Evolutionary conservation across 768 basidiomycete species (phyloP).

Genomic region (Rhizopogon rudus): DNA sequence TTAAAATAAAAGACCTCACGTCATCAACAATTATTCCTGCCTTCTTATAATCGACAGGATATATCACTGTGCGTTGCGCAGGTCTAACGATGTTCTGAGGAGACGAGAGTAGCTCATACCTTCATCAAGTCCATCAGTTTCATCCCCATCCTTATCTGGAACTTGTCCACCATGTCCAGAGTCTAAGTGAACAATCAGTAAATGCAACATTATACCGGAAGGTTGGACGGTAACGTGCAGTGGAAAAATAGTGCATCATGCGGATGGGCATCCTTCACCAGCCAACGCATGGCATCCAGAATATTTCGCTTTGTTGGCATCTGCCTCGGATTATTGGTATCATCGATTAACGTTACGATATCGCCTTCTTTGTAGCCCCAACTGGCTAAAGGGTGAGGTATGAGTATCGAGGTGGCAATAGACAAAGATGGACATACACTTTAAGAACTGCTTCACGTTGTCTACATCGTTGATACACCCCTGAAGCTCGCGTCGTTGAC

Average conservation of each 20-base stretch:
- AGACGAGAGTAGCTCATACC: constrained; percentile 28
- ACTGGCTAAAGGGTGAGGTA: constrained; percentile 20
- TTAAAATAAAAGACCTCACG: constrained; percentile 31
- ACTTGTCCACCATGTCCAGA: constrained; percentile 97
- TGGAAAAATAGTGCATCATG: constrained; percentile 80
- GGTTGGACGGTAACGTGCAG: constrained; percentile 31
- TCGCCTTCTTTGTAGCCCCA: constrained; percentile 49
- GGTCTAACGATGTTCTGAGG: neutral
- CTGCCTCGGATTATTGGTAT: constrained; percentile 35
- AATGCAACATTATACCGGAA: neutral
- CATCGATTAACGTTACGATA: constrained; percentile 54
- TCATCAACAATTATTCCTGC: constrained; percentile 79
- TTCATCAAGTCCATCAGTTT: constrained; percentile 79
- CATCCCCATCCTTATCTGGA: constrained; percentile 70
- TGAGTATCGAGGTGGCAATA: neutral
- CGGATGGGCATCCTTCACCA: constrained; percentile 61
- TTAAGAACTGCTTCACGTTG: constrained; percentile 65
- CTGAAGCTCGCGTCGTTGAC: constrained; percentile 54
- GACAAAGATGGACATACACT: constrained; percentile 33
- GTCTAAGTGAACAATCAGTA: constrained; percentile 36
- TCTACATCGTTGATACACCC: constrained; percentile 83
- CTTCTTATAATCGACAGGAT: constrained; percentile 79
- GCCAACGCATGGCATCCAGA: constrained; percentile 56
- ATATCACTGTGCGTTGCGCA: constrained; percentile 57
- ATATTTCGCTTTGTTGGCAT: constrained; percentile 52